These are phyloP conservation scores for Maudiozyma humilis DNA, from an alignment of 1,139 yeast species.

Conservation along the genomic window DNA sequence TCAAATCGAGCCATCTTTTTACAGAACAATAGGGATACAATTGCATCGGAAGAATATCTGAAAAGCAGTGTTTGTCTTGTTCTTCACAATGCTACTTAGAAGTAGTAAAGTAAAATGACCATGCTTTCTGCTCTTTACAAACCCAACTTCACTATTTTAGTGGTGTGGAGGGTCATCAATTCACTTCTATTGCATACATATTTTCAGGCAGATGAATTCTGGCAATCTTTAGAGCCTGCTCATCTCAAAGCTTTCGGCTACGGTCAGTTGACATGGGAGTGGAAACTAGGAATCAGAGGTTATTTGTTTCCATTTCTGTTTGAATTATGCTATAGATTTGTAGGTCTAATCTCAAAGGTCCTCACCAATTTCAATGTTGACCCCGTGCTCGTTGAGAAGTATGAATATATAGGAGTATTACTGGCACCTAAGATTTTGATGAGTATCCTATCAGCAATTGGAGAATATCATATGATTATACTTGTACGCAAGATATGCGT, in stretches of 20 bases:
- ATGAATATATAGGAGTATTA: slow-evolving; percentile 34
- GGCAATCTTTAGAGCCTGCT: slow-evolving; percentile 91
- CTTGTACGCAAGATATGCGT: slow-evolving; percentile 35
- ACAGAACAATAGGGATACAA: background rate
- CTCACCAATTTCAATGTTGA: background rate
- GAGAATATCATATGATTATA: slow-evolving; percentile 54
- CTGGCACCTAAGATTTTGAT: slow-evolving; percentile 58
- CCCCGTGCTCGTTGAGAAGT: background rate
- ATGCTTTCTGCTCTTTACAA: background rate
- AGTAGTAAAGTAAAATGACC: background rate
- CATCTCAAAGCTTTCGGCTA: slow-evolving; percentile 65
- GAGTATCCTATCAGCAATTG: slow-evolving; percentile 61
- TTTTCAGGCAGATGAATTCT: slow-evolving; percentile 95
- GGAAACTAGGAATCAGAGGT: slow-evolving; percentile 69
- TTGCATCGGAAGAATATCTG: too few relatives aligned
- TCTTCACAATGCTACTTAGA: too few relatives aligned
- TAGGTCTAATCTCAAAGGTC: slow-evolving; percentile 5
- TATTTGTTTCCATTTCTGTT: slow-evolving; percentile 74
- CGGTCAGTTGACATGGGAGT: slow-evolving; percentile 93
- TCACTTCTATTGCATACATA: slow-evolving; percentile 60
- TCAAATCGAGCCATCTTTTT: background rate
- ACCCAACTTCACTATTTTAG: slow-evolving; percentile 5
- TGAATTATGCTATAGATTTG: slow-evolving; percentile 23
- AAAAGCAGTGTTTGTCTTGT: too few relatives aligned
- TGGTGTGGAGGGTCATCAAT: slow-evolving; percentile 46